A percentile compares a stretch with the other conserved stretches of the same genome.
Evolutionary conservation across 306 rosid genomes (phyloP).

Genomic region (Erythrophleum fordii): DNA sequence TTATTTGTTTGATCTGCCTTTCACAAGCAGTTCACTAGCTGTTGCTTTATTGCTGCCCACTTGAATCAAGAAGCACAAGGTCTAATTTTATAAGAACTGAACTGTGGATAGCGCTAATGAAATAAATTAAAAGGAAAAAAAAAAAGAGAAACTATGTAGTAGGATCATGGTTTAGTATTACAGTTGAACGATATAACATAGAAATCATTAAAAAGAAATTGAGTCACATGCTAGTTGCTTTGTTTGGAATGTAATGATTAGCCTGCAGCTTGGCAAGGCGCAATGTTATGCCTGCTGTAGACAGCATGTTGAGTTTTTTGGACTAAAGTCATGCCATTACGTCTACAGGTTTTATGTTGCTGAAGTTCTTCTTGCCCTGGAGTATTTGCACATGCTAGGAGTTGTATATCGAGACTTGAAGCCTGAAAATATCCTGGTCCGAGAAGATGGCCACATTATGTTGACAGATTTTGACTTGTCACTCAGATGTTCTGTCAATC

Average conservation of each 20-base stretch:
- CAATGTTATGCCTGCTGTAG: neutral
- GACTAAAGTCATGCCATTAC: constrained; percentile 27
- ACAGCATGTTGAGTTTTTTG: neutral
- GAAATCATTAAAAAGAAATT: neutral
- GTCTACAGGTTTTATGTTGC: constrained; percentile 86
- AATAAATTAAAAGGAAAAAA: neutral
- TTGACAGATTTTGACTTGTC: constrained; percentile 95
- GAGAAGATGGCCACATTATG: constrained; percentile 99
- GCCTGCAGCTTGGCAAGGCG: constrained; percentile 3
- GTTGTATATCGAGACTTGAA: constrained; percentile 95
- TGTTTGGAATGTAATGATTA: constrained; percentile 16
- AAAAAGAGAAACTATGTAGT: neutral
- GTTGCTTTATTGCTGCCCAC: neutral
- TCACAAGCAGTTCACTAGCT: neutral
- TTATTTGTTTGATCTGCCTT: neutral
- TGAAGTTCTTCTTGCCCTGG: constrained; percentile 92
- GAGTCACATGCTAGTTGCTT: neutral
- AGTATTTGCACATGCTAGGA: constrained; percentile 96
- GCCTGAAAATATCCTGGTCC: constrained; percentile 91
- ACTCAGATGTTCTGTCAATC: constrained; percentile 82
- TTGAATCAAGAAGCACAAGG: neutral
- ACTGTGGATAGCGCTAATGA: neutral
- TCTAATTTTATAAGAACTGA: constrained; percentile 5
- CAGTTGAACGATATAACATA: constrained; percentile 11
- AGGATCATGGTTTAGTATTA: constrained; percentile 13